Conservation (phyloP, 805 yeast species). For the Wickerhamiella slavikovae region DNA sequence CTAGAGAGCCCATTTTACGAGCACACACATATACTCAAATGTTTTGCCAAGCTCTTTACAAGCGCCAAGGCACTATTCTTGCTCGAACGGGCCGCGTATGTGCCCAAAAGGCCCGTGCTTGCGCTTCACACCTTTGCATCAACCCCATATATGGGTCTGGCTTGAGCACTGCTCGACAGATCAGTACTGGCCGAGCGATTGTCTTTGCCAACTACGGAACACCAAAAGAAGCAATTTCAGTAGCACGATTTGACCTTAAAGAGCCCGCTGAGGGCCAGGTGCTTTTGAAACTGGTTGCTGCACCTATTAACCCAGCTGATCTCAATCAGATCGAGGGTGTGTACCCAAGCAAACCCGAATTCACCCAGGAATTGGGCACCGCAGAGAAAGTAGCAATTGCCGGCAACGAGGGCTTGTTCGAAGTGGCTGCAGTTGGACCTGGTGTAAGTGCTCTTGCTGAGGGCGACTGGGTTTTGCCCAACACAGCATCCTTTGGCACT, state of each 20-base stretch:
- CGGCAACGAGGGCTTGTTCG: conserved; percentile 87
- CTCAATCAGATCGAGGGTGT: conserved; percentile 71
- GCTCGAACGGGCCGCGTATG: too few relatives aligned
- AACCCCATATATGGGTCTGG: not conserved
- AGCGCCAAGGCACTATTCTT: too few relatives aligned
- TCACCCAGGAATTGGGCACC: conserved; percentile 25
- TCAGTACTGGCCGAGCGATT: conserved; percentile 23
- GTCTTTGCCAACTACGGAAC: conserved; percentile 49
- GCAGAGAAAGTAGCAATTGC: conserved; percentile 60
- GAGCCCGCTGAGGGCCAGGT: conserved; percentile 22
- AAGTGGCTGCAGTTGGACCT: conserved; percentile 54
- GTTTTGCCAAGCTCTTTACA: too few relatives aligned
- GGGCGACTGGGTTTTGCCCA: conserved; percentile 85
- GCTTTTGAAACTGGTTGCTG: conserved; percentile 48
- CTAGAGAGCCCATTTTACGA: too few relatives aligned
- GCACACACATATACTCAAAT: too few relatives aligned
- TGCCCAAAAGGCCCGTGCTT: too few relatives aligned
- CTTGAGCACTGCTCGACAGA: conserved; percentile 4
- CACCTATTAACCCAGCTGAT: conserved; percentile 84
- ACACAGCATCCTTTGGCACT: conserved; percentile 64
- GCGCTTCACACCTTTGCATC: too few relatives aligned
- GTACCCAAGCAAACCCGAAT: conserved; percentile 58
- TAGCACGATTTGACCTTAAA: conserved; percentile 19
- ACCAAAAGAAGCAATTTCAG: conserved; percentile 18
- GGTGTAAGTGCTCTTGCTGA: conserved; percentile 25